Conservation (phyloP, 2,329 filamentous ascomycete genomes). For the Tolypocladium ophioglossoides region DNA sequence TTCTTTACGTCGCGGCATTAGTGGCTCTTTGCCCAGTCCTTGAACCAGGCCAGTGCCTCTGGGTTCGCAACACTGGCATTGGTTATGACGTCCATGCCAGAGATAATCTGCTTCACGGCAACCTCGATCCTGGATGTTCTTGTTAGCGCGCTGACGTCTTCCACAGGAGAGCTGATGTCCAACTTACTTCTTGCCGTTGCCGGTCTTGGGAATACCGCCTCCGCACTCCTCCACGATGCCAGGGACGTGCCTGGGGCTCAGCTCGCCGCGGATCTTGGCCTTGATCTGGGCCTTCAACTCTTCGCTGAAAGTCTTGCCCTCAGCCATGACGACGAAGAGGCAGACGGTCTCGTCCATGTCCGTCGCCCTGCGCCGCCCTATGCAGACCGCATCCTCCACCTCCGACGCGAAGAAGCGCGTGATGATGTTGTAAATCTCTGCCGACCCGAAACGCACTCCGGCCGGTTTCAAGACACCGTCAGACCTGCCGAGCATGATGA, state of each 20-base stretch:
- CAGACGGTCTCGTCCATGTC: conserved; percentile 82
- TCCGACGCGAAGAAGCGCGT: conserved; percentile 69
- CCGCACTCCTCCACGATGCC: conserved; percentile 68
- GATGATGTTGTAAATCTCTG: conserved; percentile 94
- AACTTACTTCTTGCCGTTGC: conserved; percentile 87
- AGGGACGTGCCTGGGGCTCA: conserved; percentile 85
- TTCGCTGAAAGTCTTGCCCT: conserved; percentile 43
- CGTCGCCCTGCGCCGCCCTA: conserved; percentile 60
- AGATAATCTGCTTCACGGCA: conserved; percentile 91
- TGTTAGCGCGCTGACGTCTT: conserved; percentile 6
- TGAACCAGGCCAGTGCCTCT: conserved; percentile 81
- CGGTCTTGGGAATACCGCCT: conserved; percentile 78
- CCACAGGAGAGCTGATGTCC: neutral
- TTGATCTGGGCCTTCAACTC: conserved; percentile 56
- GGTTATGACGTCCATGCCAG: conserved; percentile 75
- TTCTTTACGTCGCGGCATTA: conserved; percentile 7
- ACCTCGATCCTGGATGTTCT: conserved; percentile 64
- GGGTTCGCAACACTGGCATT: conserved; percentile 91
- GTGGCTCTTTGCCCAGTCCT: conserved; percentile 56
- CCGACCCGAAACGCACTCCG: conserved; percentile 83
- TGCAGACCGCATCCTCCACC: conserved; percentile 78
- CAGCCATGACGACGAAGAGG: conserved; percentile 72
- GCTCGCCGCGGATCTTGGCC: conserved; percentile 57
- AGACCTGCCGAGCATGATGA: conserved; percentile 85
- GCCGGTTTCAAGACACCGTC: conserved; percentile 90